Evolutionary conservation across 495 filamentous ascomycete genomes (phyloP), one percentile per base, ranked within the genome.

Genomic region (Neurospora sp.): DNA sequence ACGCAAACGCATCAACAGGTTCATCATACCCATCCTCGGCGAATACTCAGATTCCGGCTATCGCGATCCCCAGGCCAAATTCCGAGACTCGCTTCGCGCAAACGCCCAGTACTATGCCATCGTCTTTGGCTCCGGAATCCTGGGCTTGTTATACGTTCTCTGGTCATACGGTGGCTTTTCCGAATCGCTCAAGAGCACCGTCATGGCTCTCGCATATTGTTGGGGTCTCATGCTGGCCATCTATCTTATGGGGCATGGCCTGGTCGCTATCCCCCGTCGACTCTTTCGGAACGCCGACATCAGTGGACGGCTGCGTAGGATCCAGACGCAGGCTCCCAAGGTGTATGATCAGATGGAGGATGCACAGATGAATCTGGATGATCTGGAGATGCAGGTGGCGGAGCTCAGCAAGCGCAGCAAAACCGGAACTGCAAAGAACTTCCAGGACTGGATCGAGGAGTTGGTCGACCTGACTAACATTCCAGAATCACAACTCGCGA

Each of bases 41-140:
- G 94, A 97, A 76, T 99, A 96, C 80, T 89, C 91, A 78, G 95
- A 97, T 82, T 93, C 96, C 9, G 96, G 96, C 61, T 94, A 97
- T 79, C 92, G 95, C 72, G 93, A 95, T 70, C 88, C 93, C 2
- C 92, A 90, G 79, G 91, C 87, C 73, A 90, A 93, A 72, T 80
- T 98, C 31, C 72, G 95, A 68, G 93, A 97, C 82, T 93, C 94
- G 12, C 85, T 98, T 39, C 89, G 91, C 70, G 88, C 88, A 59
- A 99, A 98, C 83, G 93, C 89, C 8, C 90, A 92, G 59, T 98
- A 97, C 78, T 93, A 98, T 73, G 85, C 92, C 68, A 91, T 94
- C 35, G 87, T 94, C 10, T 84, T 98, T 22, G 87, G 88, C 61
- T 88, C 90, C 69, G 92, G 88, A 3, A 81, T 88, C 9, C 80